Percentiles rank a stretch among this genome's conserved stretches.
Conservation (phyloP, 345 rosid species). For the Hibiscus syriacus region DNA sequence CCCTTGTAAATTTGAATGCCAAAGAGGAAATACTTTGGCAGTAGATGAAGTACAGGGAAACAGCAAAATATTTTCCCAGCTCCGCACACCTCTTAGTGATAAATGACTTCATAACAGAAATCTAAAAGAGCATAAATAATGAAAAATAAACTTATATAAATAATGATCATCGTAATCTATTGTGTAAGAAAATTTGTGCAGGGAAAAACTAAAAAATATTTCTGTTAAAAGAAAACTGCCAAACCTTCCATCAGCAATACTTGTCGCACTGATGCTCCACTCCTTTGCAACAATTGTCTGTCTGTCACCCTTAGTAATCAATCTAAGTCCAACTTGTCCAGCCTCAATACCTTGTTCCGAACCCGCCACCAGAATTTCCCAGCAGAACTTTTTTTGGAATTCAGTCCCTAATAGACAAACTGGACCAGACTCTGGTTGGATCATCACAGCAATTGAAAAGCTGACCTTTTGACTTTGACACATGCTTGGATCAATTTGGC, state of each 20-base stretch:
- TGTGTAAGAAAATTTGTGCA: neutral
- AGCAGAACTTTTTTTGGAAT: conserved; percentile 85
- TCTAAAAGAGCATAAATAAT: neutral
- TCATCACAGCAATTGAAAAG: conserved; percentile 82
- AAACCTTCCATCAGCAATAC: conserved; percentile 99
- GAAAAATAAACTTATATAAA: neutral
- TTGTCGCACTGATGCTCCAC: conserved; percentile 95
- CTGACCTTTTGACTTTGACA: conserved; percentile 82
- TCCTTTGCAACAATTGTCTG: conserved; percentile 87
- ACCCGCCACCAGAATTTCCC: conserved; percentile 99
- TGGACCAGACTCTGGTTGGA: conserved; percentile 99
- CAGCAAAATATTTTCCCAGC: neutral
- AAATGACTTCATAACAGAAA: neutral
- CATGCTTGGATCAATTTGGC: conserved; percentile 65
- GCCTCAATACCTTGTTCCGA: conserved; percentile 99
- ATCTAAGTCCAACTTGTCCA: conserved; percentile 95
- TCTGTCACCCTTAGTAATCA: conserved; percentile 88
- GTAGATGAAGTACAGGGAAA: neutral
- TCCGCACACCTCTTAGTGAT: neutral
- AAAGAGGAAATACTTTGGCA: neutral
- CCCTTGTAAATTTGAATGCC: neutral
- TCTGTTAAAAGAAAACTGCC: conserved; percentile 5
- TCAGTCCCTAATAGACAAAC: conserved; percentile 97
- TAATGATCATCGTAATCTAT: neutral
- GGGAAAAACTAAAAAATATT: conserved; percentile 6